Conservation (phyloP, 352 stramenopile genomes). For the Hyaloperonospora arabidopsidis region DNA sequence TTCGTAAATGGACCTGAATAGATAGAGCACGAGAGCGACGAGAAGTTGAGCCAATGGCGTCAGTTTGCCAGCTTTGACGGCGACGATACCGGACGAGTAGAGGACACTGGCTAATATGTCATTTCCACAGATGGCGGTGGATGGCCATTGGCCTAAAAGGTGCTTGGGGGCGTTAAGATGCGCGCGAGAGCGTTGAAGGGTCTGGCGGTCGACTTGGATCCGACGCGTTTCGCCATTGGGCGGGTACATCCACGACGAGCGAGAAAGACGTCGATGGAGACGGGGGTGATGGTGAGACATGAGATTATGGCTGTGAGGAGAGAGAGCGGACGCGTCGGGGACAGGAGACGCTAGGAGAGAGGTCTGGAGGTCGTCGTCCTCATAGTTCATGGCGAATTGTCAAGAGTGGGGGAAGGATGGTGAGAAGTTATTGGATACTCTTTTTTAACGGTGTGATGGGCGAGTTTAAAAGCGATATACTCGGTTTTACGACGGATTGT, state of each 20-base stretch:
- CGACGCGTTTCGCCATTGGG: conserved; percentile 30
- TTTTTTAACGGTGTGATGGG: no score
- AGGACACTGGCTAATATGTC: conserved; percentile 87
- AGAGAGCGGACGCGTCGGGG: conserved; percentile 7
- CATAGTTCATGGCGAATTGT: no score
- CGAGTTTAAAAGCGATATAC: no score
- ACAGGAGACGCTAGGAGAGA: conserved; percentile 28
- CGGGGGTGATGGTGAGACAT: conserved; percentile 25
- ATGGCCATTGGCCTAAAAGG: conserved; percentile 68
- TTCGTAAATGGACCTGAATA: conserved; percentile 84
- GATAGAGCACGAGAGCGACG: conserved; percentile 62
- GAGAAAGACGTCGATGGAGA: conserved; percentile 8
- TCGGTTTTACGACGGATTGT: no score
- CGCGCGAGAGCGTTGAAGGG: conserved; percentile 24
- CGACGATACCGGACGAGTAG: conserved; percentile 69
- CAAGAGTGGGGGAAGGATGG: no score
- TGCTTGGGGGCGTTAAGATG: conserved; percentile 21
- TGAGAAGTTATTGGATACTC: no score
- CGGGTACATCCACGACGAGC: conserved; percentile 40
- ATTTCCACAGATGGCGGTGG: conserved; percentile 88
- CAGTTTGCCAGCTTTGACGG: conserved; percentile 72
- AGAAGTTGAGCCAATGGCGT: conserved; percentile 77
- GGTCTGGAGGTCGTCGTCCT: conserved; percentile 36
- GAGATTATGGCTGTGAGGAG: conserved; percentile 10
- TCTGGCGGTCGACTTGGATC: conserved; percentile 20